These are phyloP conservation scores for Saccharum hybrid DNA, from an alignment of 202 grass and related monocot species.

Conservation along the genomic window DNA sequence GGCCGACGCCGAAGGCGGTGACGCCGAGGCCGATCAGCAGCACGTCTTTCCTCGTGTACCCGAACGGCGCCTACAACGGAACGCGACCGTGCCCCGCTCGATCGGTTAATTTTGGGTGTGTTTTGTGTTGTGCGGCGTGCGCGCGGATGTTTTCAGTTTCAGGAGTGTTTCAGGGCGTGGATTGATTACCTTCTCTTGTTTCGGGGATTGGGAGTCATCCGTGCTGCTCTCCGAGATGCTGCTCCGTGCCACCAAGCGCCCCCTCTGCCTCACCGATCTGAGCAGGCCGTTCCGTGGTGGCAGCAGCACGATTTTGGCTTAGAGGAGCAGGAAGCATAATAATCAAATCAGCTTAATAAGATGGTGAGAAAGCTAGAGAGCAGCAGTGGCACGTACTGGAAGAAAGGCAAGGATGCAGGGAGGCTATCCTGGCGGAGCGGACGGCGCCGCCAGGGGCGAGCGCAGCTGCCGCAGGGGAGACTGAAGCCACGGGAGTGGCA, in stretches of 20 bases:
- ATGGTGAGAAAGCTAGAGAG: background rate
- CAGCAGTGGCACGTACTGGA: background rate
- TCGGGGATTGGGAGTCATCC: constrained; percentile 53
- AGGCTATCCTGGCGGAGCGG: background rate
- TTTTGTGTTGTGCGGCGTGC: too few relatives aligned
- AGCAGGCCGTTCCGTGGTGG: background rate
- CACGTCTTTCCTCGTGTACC: constrained; percentile 95
- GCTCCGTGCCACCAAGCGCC: constrained; percentile 41
- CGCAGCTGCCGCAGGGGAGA: constrained; percentile 28
- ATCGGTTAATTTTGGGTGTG: too few relatives aligned
- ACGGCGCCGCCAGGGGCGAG: background rate
- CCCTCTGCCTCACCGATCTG: constrained; percentile 44
- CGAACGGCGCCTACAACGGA: constrained; percentile 68
- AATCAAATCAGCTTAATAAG: background rate
- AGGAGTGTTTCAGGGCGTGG: background rate
- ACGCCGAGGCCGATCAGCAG: constrained; percentile 89
- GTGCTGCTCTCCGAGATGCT: constrained; percentile 49
- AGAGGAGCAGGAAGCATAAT: background rate
- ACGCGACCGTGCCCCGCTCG: background rate
- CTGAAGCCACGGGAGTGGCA: constrained; percentile 35
- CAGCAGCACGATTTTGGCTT: constrained; percentile 7
- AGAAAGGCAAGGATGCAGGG: background rate
- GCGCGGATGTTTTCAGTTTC: background rate
- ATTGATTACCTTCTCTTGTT: constrained; percentile 60
- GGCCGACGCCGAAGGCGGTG: constrained; percentile 61